Evolutionary conservation across 2,329 filamentous ascomycete genomes (phyloP).

Genomic region (Celoporthe dispersa): DNA sequence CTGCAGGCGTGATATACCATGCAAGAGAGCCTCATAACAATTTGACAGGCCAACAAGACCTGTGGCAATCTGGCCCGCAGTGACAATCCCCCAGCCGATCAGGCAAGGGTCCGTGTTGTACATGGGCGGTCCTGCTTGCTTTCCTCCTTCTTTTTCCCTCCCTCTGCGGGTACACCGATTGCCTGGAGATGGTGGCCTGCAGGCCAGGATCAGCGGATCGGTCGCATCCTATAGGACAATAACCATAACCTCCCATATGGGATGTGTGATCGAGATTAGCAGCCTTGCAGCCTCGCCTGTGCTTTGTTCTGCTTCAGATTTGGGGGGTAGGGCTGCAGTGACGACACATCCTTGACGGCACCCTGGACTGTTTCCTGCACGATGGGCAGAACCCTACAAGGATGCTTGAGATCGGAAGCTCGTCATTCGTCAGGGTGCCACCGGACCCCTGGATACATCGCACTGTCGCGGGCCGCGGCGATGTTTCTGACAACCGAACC

Average conservation of each 20-base stretch:
- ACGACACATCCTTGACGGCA: background rate
- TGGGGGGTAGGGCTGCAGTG: slow-evolving; percentile 3
- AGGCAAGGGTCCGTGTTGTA: background rate
- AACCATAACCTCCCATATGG: background rate
- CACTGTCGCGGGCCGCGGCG: slow-evolving; percentile 8
- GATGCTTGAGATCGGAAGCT: slow-evolving; percentile 12
- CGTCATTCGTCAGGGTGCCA: slow-evolving; percentile 14
- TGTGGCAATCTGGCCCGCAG: background rate
- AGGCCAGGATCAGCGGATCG: background rate
- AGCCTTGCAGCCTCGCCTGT: slow-evolving; percentile 13
- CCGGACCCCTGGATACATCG: background rate
- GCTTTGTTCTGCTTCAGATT: background rate
- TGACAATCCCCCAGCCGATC: background rate
- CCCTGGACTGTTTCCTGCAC: background rate
- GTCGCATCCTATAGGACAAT: background rate
- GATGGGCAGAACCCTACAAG: slow-evolving; percentile 16
- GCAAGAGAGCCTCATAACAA: background rate
- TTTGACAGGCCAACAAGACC: background rate
- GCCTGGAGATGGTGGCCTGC: background rate
- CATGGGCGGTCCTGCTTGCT: background rate
- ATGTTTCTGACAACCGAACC: slow-evolving; percentile 13
- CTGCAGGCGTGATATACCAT: background rate
- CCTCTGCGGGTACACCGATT: background rate
- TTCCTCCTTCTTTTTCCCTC: background rate
- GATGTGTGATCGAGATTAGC: slow-evolving; percentile 1